phyloP scores from a whole-genome alignment of 2,329 filamentous ascomycete species.

The Stemphylium beticola region DNA sequence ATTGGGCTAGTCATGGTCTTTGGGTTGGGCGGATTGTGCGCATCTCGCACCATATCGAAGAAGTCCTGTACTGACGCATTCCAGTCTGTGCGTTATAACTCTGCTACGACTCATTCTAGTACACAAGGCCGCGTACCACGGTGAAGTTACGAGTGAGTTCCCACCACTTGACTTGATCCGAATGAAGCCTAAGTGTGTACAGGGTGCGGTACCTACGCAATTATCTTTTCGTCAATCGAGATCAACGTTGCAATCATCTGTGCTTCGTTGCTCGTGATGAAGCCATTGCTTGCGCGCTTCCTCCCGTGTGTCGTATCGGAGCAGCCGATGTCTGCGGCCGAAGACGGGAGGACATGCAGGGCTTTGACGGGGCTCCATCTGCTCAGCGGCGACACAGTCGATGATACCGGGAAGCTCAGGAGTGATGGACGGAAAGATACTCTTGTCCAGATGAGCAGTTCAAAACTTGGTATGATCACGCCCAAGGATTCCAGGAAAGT shows the following conservation, averaged over 20 bases:
- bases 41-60: neutral
- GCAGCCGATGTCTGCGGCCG: constrained; percentile 20
- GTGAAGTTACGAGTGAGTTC: constrained; percentile 32
- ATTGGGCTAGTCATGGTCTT: constrained; percentile 42
- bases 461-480: no score
- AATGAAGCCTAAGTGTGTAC: neutral
- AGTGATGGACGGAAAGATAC: constrained; percentile 17
- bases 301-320: constrained; percentile 42
- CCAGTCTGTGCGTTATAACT: constrained; percentile 39
- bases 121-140: constrained; percentile 20
- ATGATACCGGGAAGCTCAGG: constrained; percentile 13
- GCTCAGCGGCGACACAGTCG: constrained; percentile 3
- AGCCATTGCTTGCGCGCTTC: constrained; percentile 47
- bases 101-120: constrained; percentile 39
- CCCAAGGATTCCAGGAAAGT: no score
- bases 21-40: constrained; percentile 47
- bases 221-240: constrained; percentile 52
- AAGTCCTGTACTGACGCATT: neutral
- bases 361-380: constrained; percentile 21
- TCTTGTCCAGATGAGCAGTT: neutral
- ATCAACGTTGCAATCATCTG: constrained; percentile 54
- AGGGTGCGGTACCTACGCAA: constrained; percentile 49
- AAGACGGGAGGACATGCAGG: constrained; percentile 19
- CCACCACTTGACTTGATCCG: neutral
- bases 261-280: constrained; percentile 53